Conservation (phyloP, 2,329 filamentous ascomycete genomes). For the Colletotrichum sp. region DNA sequence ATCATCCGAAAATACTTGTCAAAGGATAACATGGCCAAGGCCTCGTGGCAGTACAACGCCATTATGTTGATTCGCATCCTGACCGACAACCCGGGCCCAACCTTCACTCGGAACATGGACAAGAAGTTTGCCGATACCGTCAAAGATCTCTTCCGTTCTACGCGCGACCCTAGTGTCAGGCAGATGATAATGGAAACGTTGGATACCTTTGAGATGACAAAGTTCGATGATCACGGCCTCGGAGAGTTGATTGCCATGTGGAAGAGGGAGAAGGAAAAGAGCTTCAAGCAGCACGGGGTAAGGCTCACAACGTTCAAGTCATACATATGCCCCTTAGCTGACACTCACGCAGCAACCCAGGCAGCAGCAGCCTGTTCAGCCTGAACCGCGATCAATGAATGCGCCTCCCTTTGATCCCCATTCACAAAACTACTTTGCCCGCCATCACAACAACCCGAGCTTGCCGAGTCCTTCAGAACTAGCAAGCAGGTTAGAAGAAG, state of each 20-base stretch:
- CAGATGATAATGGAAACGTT: conserved; percentile 89
- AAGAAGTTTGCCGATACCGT: conserved; percentile 79
- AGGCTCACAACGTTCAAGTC: conserved; percentile 28
- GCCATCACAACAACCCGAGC: conserved; percentile 50
- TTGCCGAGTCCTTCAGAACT: conserved; percentile 78
- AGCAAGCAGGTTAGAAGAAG: conserved; percentile 84
- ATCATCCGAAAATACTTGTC: conserved; percentile 83
- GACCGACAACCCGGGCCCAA: conserved; percentile 86
- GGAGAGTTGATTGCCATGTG: conserved; percentile 81
- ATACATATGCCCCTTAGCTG: background rate
- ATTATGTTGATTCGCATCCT: conserved; percentile 95
- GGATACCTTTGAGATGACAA: conserved; percentile 75
- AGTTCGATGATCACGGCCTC: conserved; percentile 76
- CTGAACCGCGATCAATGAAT: conserved; percentile 43
- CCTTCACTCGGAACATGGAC: conserved; percentile 91
- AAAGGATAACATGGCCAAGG: conserved; percentile 67
- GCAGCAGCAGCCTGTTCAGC: conserved; percentile 11
- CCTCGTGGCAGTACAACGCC: conserved; percentile 90
- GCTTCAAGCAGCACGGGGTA: conserved; percentile 56
- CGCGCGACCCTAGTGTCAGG: conserved; percentile 76
- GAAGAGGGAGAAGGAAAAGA: conserved; percentile 81
- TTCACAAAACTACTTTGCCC: conserved; percentile 63
- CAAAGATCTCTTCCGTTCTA: conserved; percentile 75
- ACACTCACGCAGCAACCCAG: background rate
- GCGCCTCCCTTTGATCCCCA: conserved; percentile 47